These are phyloP conservation scores for Saccharum officinarum DNA, from an alignment of 176 grass and related monocot species.

Conservation along the genomic window DNA sequence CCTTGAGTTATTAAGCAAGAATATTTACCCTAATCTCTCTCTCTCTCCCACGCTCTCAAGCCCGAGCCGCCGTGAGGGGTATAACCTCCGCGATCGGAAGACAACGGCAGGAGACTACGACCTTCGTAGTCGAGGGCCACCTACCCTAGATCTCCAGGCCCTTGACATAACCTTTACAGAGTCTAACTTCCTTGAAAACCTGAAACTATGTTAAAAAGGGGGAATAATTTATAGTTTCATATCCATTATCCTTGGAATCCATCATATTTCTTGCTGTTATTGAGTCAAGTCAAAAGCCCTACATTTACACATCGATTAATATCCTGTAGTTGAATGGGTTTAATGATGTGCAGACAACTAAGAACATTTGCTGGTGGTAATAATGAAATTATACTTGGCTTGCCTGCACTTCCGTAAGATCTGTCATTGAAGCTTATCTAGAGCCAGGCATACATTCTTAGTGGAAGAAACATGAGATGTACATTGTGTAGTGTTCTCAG, in stretches of 20 bases:
- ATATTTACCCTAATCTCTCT: too few relatives aligned
- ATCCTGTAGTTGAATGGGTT: constrained; percentile 8
- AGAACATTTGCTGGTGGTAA: neutral
- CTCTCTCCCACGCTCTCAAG: too few relatives aligned
- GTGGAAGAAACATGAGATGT: constrained; percentile 32
- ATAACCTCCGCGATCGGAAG: too few relatives aligned
- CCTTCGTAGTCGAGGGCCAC: too few relatives aligned
- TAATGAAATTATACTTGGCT: constrained; percentile 9
- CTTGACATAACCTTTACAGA: neutral
- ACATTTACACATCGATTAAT: neutral
- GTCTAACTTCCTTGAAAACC: neutral
- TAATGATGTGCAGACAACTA: neutral
- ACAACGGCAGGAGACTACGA: too few relatives aligned
- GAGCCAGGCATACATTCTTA: constrained; percentile 5
- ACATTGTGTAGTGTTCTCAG: constrained; percentile 15
- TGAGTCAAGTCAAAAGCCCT: neutral
- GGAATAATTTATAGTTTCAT: neutral
- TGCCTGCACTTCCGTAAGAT: neutral
- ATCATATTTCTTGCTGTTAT: constrained; percentile 4
- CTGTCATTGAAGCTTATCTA: neutral
- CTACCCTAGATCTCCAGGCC: too few relatives aligned
- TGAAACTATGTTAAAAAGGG: neutral
- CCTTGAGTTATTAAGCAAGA: too few relatives aligned
- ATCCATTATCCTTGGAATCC: neutral
- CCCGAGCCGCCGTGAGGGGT: too few relatives aligned